These are phyloP conservation scores for Haplographium delicatum DNA, from an alignment of 495 filamentous ascomycete genomes.

Conservation along the genomic window DNA sequence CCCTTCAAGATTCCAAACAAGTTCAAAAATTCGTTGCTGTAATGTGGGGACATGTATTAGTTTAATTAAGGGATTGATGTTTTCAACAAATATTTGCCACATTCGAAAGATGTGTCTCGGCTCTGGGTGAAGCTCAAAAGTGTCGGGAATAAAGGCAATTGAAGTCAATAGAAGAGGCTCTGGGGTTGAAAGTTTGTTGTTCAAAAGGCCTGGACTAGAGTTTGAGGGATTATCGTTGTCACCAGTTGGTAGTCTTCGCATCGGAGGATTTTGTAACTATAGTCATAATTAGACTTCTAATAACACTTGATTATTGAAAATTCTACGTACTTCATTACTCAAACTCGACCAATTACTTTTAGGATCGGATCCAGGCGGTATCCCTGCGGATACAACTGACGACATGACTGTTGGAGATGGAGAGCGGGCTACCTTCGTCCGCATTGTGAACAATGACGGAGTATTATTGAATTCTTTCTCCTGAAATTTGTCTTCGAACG, in stretches of 20 bases:
- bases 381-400: background rate
- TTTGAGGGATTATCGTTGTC: too few species aligned
- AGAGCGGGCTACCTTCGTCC: background rate
- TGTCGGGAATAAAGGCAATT: background rate
- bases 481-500: background rate
- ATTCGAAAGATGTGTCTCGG: slow-evolving; percentile 30
- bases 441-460: background rate
- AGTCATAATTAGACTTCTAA: background rate
- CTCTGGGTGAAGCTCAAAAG: background rate
- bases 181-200: background rate
- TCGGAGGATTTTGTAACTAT: background rate
- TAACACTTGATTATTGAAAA: background rate
- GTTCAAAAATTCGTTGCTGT: slow-evolving; percentile 40
- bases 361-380: background rate
- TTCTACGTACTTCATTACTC: background rate
- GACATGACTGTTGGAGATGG: background rate
- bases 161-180: background rate
- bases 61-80: slow-evolving; percentile 45
- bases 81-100: slow-evolving; percentile 49
- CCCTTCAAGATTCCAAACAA: slow-evolving; percentile 29
- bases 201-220: background rate
- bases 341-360: background rate
- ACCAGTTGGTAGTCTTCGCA: background rate
- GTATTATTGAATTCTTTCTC: background rate
- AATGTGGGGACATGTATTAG: slow-evolving; percentile 44